Percentiles rank a stretch among this genome's conserved stretches.
phyloP scores from a whole-genome alignment of 2,329 filamentous ascomycete species.

The Aspergillus sp. region DNA sequence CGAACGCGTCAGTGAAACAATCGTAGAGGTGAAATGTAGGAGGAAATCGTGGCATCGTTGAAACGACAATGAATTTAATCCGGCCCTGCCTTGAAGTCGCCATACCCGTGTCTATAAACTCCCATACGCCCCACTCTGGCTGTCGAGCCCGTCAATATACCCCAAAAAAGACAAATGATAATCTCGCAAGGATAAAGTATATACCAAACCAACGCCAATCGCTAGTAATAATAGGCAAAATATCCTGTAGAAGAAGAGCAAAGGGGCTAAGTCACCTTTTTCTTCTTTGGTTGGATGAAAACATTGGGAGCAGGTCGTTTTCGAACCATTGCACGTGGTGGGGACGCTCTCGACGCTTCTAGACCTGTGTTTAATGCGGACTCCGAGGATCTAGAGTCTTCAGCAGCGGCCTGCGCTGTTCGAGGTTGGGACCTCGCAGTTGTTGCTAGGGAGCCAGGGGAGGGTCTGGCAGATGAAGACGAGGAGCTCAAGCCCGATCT shows the following conservation, averaged over 20 bases:
- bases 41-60: neutral
- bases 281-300: slow-evolving; percentile 39
- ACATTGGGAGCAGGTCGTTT: slow-evolving; percentile 38
- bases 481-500: slow-evolving; percentile 1
- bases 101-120: neutral
- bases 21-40: slow-evolving; percentile 4
- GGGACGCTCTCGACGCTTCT: slow-evolving; percentile 17
- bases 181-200: neutral
- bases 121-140: neutral
- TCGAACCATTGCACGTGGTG: slow-evolving; percentile 30
- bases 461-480: slow-evolving; percentile 9
- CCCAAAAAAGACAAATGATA: neutral
- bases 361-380: slow-evolving; percentile 7
- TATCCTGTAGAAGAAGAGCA: neutral
- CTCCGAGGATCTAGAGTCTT: slow-evolving; percentile 8
- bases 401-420: neutral
- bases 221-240: slow-evolving; percentile 9
- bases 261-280: slow-evolving; percentile 26
- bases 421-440: slow-evolving; percentile 5
- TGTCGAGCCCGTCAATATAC: neutral
- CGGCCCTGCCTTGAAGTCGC: neutral
- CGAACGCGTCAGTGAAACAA: neutral
- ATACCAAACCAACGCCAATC: slow-evolving; percentile 10
- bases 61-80: neutral
- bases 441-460: slow-evolving; percentile 1